phyloP scores from a whole-genome alignment of 179 eudicot species.

The Vitellaria paradoxa region DNA sequence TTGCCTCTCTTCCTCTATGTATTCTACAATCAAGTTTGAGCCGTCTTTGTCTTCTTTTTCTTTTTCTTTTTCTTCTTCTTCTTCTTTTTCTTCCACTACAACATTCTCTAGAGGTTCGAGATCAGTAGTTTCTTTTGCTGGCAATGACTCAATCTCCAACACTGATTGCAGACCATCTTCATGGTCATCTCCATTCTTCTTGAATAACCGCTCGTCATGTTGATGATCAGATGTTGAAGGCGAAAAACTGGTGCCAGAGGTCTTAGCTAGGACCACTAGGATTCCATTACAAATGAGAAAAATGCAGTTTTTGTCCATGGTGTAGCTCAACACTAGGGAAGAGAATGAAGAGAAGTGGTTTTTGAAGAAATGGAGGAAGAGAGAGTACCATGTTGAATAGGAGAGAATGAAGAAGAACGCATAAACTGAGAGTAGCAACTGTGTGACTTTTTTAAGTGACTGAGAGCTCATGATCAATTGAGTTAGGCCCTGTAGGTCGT shows the following conservation, averaged over 20 bases:
- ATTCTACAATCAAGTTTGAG: neutral
- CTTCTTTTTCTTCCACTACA: neutral
- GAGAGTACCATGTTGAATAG: constrained; percentile 11
- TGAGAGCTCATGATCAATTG: neutral
- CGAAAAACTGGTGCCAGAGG: constrained; percentile 24
- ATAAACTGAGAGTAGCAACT: constrained; percentile 17
- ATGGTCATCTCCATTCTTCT: constrained; percentile 7
- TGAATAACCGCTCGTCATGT: neutral
- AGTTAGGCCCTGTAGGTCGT: no score
- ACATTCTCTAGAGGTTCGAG: neutral
- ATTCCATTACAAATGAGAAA: constrained; percentile 43
- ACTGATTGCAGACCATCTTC: neutral
- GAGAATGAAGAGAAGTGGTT: constrained; percentile 6
- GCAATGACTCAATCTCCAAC: neutral
- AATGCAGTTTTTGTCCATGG: constrained; percentile 27
- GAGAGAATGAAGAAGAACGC: constrained; percentile 17
- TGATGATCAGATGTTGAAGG: neutral
- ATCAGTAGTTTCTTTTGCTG: constrained; percentile 2
- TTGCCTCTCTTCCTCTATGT: neutral
- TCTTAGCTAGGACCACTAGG: constrained; percentile 33
- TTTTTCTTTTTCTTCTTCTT: neutral
- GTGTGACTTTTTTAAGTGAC: neutral
- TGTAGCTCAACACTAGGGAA: constrained; percentile 12
- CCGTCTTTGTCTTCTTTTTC: neutral
- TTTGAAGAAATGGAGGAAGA: constrained; percentile 12